Evolutionary conservation across 371 early-diverging fungal species (phyloP).

Genomic region (Rhizopus sp.): DNA sequence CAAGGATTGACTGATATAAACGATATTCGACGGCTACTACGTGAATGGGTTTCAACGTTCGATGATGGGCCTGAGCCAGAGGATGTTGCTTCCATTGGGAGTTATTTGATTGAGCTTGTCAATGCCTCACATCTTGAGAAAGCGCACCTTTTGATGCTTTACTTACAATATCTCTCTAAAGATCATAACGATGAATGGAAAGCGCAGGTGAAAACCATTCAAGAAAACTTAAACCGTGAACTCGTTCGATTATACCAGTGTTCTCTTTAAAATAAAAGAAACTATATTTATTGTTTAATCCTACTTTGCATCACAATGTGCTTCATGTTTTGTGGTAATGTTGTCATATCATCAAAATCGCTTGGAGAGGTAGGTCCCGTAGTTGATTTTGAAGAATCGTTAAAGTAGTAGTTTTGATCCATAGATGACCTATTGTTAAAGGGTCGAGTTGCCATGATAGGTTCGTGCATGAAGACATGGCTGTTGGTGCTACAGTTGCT

Average conservation of each 20-base stretch:
- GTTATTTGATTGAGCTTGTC: slow-evolving; percentile 33
- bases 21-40: slow-evolving; percentile 28
- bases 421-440: neutral
- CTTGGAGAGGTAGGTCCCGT: neutral
- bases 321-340: neutral
- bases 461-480: neutral
- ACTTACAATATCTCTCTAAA: slow-evolving; percentile 22
- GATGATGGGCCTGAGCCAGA: slow-evolving; percentile 35
- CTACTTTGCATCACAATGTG: neutral
- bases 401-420: slow-evolving; percentile 1
- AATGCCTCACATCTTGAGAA: slow-evolving; percentile 33
- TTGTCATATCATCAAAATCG: neutral
- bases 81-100: slow-evolving; percentile 32
- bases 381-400: slow-evolving; percentile 3
- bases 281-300: too few species aligned
- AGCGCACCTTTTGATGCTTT: slow-evolving; percentile 30
- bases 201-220: neutral
- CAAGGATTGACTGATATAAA: slow-evolving; percentile 31
- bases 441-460: neutral
- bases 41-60: slow-evolving; percentile 30
- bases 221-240: slow-evolving; percentile 2
- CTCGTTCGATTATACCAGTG: neutral
- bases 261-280: neutral
- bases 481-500: neutral
- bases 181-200: slow-evolving; percentile 9